phyloP scores from a whole-genome alignment of 179 eudicot genomes.

The Camellia oleifera region DNA sequence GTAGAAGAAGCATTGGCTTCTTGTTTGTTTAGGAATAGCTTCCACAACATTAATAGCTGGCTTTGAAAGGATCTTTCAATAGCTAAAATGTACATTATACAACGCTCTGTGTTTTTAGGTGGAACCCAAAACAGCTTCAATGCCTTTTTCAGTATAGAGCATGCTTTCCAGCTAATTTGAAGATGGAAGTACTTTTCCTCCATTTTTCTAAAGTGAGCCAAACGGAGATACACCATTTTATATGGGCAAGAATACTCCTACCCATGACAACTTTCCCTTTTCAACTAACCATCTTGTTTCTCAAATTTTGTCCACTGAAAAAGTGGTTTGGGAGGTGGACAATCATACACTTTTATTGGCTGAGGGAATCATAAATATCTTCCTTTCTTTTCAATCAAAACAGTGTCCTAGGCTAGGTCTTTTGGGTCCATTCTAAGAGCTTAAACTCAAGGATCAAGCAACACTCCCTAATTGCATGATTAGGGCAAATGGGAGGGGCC shows the following conservation, averaged over 20 bases:
- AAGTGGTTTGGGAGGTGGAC: background rate
- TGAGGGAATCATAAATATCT: background rate
- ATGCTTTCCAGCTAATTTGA: slow-evolving; percentile 23
- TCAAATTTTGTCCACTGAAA: background rate
- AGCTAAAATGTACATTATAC: background rate
- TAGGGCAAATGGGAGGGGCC: too few species aligned
- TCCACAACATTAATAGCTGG: slow-evolving; percentile 7
- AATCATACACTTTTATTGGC: background rate
- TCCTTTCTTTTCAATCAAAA: too few species aligned
- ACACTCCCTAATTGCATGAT: too few species aligned
- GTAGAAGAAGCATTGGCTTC: background rate
- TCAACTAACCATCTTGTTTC: background rate
- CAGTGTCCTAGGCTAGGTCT: too few species aligned
- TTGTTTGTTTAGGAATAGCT: background rate
- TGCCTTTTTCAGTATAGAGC: background rate
- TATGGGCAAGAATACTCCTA: background rate
- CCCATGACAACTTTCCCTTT: background rate
- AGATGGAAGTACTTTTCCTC: slow-evolving; percentile 6
- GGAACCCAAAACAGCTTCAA: background rate
- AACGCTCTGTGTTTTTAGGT: background rate
- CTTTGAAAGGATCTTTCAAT: background rate
- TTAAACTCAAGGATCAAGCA: too few species aligned
- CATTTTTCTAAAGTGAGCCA: background rate
- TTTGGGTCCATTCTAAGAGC: too few species aligned
- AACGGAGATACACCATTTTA: background rate